Percentiles rank a stretch among this genome's conserved stretches.
Evolutionary conservation across 2,329 filamentous ascomycete genomes (phyloP).

Genomic region (Thielaviopsis populi): DNA sequence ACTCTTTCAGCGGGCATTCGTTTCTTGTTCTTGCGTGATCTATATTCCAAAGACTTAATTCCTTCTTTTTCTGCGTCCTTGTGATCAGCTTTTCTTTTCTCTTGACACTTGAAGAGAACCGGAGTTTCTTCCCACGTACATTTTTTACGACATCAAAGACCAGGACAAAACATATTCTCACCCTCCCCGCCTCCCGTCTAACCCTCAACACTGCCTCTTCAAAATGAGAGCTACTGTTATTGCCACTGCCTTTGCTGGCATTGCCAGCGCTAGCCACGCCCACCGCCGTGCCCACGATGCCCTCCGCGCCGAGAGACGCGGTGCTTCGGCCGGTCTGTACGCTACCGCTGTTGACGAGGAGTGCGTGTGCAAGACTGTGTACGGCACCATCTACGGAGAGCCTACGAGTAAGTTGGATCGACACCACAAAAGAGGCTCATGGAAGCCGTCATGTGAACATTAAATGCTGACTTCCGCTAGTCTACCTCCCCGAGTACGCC

Average conservation of each 20-base stretch:
- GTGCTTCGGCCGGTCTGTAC: constrained; percentile 25
- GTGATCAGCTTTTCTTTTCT: constrained; percentile 14
- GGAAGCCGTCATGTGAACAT: no score
- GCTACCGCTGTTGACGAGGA: constrained; percentile 34
- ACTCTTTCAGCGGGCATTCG: constrained; percentile 79
- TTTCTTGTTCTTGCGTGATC: constrained; percentile 27
- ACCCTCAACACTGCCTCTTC: background rate
- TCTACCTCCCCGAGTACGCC: constrained; percentile 1
- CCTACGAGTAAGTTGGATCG: constrained; percentile 41
- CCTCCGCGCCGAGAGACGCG: constrained; percentile 5
- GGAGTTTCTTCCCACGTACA: constrained; percentile 18
- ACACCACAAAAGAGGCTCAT: no score
- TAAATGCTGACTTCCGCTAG: background rate
- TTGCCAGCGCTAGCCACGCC: constrained; percentile 34
- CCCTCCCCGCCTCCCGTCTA: background rate
- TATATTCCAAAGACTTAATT: constrained; percentile 7
- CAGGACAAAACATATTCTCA: constrained; percentile 19
- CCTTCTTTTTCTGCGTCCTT: constrained; percentile 14
- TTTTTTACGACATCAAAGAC: constrained; percentile 23
- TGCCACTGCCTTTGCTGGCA: constrained; percentile 42
- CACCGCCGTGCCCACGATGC: constrained; percentile 21
- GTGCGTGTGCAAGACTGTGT: constrained; percentile 56
- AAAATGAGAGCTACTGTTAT: constrained; percentile 62
- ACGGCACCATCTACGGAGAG: constrained; percentile 53
- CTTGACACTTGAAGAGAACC: constrained; percentile 19